Base-by-base conservation (phyloP, 768 basidiomycete genomes). In the Lanmaoa pseudosensibilis region DNA sequence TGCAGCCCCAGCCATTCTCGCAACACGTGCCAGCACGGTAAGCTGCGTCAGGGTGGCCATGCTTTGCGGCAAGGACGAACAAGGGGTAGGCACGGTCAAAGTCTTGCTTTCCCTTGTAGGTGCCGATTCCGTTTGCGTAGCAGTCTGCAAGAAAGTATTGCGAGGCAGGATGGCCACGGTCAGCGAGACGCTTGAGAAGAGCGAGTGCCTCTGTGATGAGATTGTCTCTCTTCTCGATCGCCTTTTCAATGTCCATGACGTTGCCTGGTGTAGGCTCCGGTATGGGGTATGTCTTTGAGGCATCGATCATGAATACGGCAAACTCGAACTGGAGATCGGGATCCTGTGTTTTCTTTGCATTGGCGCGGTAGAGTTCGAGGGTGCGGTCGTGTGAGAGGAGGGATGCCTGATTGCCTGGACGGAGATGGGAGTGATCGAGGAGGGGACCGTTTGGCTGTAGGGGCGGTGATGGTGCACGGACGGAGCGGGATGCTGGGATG, bases 141-240 rank as follows among this genome's bases (percentile, higher is more conserved):
- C 96, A 98, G 75, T 99, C 96, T 9, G 95, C 97, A 59, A 99
- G 83, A 75, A 97, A 98, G 76, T 97, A 98, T 71, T 98, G 96
- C 2, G 94, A 92, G 59, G 92, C 84, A 47, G 93, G 87, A 70
- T 98, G 95, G 0, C 97, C 96, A 50, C 96, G 79, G 72, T 97
- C 94, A 2, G 96, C 96, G 52, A 96, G 85, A 33, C 88, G 86
- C 69, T 94, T 95, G 57, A 99, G 84, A 40, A 98, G 81, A 0
- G 81, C 75, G 10, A 85, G 91, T 5, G 96, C 95, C 74, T 98
- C 97, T 47, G 86, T 85, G 62, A 94, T 77, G 69, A 98, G 83
- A 59, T 92, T 92, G 52, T 98, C 94, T 37, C 90, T 81, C 70
- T 91, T 91, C 68, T 88, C 87, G 21, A 84, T 69, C 1, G 90